Evolutionary conservation across 805 yeast species (phyloP), one percentile per base, ranked within the genome.

Genomic region (Starmerella floricola): DNA sequence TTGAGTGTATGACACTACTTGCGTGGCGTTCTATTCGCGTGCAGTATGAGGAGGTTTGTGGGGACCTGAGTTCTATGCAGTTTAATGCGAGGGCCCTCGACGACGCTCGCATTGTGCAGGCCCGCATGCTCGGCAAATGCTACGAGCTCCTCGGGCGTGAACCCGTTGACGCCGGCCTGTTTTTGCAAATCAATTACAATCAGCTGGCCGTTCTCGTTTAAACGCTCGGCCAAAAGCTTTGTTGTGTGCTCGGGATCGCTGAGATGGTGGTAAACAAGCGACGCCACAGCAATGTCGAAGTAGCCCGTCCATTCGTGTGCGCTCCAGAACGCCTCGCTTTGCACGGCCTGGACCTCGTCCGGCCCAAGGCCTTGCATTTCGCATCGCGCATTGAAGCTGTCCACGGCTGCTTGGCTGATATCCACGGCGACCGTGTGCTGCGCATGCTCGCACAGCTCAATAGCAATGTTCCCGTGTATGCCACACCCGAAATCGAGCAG

Each of bases 401-500:
- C 30, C 12, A 47, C 47, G 8, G 44, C 50, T 4, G 17, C 27
- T 4, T 31, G 17, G 24, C 31, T 18, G 12, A 28, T 12, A 19
- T 45, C 49, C 8, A 37, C 45, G 13, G 40, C 49, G 19, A 46
- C 44, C 2, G 45, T 36, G 4, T n/a, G 40, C 8, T 15, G 8
- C 8, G 45, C 35, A 18, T 19, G 19, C 13, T 30, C 30, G 29
- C 42, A 36, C 23, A 47, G 38, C 6, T 33, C 20, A 2, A 38
- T 27, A 6, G 51, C 43, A 3, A 47, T 24, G 19, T 24, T 31
- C 11, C 50, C 50, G 20, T 44, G 50, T n/a, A 12, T 18, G 13
- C 50, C 50, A 37, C 50, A 47, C 12, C 50, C 50, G 38, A 44
- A 47, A 30, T 47, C 50, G 11, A 47, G 42, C 23, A 44, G 34